Conservation (phyloP, 495 filamentous ascomycete genomes). For the Penicillium malachiteum region DNA sequence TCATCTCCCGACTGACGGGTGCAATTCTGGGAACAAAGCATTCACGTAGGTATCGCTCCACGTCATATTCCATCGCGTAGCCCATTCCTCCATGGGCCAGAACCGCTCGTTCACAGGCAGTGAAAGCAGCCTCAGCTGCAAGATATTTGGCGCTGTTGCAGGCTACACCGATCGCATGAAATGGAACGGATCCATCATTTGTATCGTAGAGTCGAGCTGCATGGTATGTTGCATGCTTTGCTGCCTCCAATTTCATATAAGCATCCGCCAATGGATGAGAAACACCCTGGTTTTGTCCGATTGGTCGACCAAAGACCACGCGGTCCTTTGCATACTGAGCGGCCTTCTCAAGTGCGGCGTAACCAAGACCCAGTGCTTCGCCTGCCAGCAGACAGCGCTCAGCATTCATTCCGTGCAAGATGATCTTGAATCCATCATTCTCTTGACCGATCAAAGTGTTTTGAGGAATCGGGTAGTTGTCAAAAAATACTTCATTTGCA, state of each 20-base stretch:
- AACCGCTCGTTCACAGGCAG: constrained; percentile 67
- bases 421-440: constrained; percentile 71
- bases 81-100: constrained; percentile 73
- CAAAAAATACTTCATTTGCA: constrained; percentile 83
- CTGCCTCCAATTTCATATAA: constrained; percentile 78
- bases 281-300: constrained; percentile 74
- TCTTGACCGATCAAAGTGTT: constrained; percentile 66
- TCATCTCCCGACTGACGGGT: constrained; percentile 76
- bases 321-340: constrained; percentile 67
- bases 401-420: constrained; percentile 82
- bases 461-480: constrained; percentile 62
- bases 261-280: constrained; percentile 71
- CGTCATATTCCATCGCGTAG: constrained; percentile 75
- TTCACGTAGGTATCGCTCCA: constrained; percentile 73
- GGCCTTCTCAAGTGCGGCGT: constrained; percentile 65
- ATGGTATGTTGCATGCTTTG: constrained; percentile 76
- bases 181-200: constrained; percentile 53
- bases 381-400: constrained; percentile 75
- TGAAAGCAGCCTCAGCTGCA: constrained; percentile 75
- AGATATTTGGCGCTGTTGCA: constrained; percentile 77
- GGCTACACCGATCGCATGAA: constrained; percentile 66
- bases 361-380: constrained; percentile 75
- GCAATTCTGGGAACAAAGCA: constrained; percentile 72
- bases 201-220: constrained; percentile 70
- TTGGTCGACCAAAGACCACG: constrained; percentile 66